These are phyloP conservation scores for Sinapis alba DNA, from an alignment of 441 rosid genomes.

Conservation along the genomic window DNA sequence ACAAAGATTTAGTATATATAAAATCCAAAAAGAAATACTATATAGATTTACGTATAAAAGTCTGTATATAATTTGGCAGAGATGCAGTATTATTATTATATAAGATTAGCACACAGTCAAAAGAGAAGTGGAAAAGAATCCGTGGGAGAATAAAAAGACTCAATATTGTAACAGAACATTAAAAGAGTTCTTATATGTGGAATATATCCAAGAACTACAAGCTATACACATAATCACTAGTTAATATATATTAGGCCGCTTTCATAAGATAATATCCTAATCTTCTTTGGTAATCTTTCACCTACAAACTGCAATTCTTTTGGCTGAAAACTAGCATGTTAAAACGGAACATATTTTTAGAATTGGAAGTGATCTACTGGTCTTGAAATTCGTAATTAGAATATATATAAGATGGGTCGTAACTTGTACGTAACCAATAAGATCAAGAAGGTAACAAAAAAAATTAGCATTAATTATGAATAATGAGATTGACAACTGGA, in stretches of 20 bases:
- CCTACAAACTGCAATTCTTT: constrained; percentile 17
- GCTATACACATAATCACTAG: not conserved
- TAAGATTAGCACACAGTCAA: constrained; percentile 27
- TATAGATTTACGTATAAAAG: not conserved
- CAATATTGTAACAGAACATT: not conserved
- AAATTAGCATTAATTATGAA: not conserved
- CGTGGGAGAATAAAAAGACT: constrained; percentile 30
- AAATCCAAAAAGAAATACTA: not conserved
- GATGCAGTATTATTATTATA: constrained; percentile 12
- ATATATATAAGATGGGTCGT: not conserved
- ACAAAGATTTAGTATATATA: not conserved
- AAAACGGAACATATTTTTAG: not conserved
- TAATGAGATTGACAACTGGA: not conserved
- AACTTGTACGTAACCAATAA: not conserved
- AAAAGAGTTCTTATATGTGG: constrained; percentile 33
- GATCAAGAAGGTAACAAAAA: not conserved
- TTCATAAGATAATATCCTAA: constrained; percentile 25
- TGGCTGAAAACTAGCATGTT: constrained; percentile 2
- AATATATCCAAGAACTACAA: constrained; percentile 38
- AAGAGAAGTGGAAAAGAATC: constrained; percentile 35
- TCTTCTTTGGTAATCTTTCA: constrained; percentile 20
- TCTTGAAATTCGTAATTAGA: not conserved
- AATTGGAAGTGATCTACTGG: not conserved
- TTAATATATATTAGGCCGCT: constrained; percentile 16
- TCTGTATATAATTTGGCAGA: constrained; percentile 8